Base-by-base conservation (phyloP, 1,139 yeast species). In the Pneumocystis jirovecii region DNA sequence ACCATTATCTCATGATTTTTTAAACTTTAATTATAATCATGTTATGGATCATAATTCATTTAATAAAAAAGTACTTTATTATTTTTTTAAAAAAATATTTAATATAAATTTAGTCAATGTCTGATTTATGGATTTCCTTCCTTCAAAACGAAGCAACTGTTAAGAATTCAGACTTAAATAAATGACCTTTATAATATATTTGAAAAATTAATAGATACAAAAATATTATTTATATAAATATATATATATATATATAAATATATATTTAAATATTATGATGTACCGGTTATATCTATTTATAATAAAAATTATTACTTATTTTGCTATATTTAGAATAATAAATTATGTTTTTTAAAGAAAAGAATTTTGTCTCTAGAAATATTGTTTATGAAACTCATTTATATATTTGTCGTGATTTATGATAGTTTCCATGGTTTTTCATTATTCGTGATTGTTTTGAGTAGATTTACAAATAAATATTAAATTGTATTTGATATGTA, bases 61-160 rank as follows among this genome's bases (percentile, higher is more conserved):
- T 42, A 64, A 66, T 57, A 62, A 62, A n/a, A 61, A 61, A 5
- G 42, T 61, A 37, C 29, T 10, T 15, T 25, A 17, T 60, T 31
- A 12, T 40, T 25, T 60, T 60, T 31, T 40, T 40, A 12, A 12
- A 15, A 19, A 17, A 19, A 29, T 31, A 63, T 37, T 37, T 60
- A 25, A 19, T 31, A n/a, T 61, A 56, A 34, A 63, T 61, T n/a
- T 69, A 68, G 35, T 67, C 68, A 44, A 68, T 68, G 66, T 65
- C 65, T 25, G 68, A 67, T 56, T 60, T 68, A 35, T 68, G 70
- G 70, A 68, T 68, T 40, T 65, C 68, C 12, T 68, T 68, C 39
- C 60, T 68, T 59, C 65, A 68, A 62, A 40, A 66, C 21, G 69
- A 68, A 57, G 63, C 69, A 6, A 61, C 61, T 44, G 15, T 10